Base-by-base conservation (phyloP, 805 yeast genomes). In the Torulaspora gathmanii region DNA sequence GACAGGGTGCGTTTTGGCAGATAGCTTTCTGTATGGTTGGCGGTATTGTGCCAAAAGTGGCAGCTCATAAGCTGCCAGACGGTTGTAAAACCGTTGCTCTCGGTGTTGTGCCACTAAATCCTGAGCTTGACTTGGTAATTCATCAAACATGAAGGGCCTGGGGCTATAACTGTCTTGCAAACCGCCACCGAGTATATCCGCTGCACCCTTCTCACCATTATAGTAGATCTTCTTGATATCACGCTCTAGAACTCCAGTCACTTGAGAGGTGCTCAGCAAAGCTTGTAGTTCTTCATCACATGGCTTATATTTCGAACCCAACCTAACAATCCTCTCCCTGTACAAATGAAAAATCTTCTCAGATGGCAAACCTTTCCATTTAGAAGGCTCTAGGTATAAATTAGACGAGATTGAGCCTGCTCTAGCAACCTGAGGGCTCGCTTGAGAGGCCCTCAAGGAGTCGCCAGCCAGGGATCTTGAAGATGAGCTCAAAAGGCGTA, bases 31-130 rank as follows among this genome's bases (percentile, higher is more conserved):
- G 69, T 86, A 90, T 48, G 73, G 74, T 65, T 83, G 80, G 55
- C 91, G 82, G 62, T 74, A 85, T 64, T 87, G 80, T 33, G 82
- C 80, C 52, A 93, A 73, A 45, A 80, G 75, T 5, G 99, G 99
- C 73, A 91, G 75, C 63, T 91, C 98, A 68, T 83, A 91, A 0
- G 97, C 96, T 9, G 95, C 87, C 35, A 87, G 73, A 56, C 97
- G 77, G 59, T 82, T 82, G 57, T 82, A 80, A 52, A 84, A 79
- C 54, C 95, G 80, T 55, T 78, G 80, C 52, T 79, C 83, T 60
- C 97, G 77, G 57, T 80, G 86, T 52, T 79, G 83, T 45, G 79
- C 78, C 27, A 83, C 75, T 49, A 77, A 75, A 56, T 83, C 82
- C 55, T 83, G 95, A 17, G 93, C 95, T 11, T 70, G 69, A 4